Conservation (phyloP, 768 basidiomycete genomes). For the Boletus insuetus region DNA sequence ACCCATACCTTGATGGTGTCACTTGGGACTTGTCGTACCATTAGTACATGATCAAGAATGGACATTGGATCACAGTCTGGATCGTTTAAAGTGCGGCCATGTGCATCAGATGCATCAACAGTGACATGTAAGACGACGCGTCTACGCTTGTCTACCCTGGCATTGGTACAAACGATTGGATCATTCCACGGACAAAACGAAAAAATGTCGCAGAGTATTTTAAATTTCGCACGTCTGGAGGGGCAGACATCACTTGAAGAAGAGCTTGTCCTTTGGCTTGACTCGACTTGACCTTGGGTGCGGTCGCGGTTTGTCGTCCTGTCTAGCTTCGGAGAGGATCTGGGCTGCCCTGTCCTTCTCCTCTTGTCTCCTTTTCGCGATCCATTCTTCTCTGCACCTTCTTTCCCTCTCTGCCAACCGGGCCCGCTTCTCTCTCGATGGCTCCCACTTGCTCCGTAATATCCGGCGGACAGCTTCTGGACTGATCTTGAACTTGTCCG, state of each 20-base stretch:
- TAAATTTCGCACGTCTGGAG: constrained; percentile 11
- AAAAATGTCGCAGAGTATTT: not conserved
- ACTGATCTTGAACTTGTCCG: constrained; percentile 73
- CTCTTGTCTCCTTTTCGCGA: constrained; percentile 38
- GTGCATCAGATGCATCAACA: too few species aligned
- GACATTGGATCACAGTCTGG: constrained; percentile 5
- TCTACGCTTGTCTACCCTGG: constrained; percentile 1
- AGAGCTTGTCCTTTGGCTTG: constrained; percentile 36
- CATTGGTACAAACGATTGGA: not conserved
- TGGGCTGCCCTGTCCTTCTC: constrained; percentile 41
- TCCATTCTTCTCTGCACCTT: constrained; percentile 38
- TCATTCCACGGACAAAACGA: not conserved
- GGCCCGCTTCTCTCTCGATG: constrained; percentile 50
- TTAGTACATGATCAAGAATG: constrained; percentile 13
- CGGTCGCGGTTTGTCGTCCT: constrained; percentile 10
- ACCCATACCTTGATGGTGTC: constrained; percentile 5
- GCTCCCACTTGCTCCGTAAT: constrained; percentile 71
- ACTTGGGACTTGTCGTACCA: not conserved
- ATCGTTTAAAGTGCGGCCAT: not conserved
- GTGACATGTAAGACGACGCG: constrained; percentile 9
- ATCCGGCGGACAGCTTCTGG: constrained; percentile 81
- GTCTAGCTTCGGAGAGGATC: constrained; percentile 24
- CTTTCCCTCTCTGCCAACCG: constrained; percentile 52
- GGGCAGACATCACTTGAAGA: constrained; percentile 36
- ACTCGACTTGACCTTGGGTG: constrained; percentile 21